Evolutionary conservation across 768 basidiomycete genomes (phyloP).

Genomic region (Arthromyces matolae): DNA sequence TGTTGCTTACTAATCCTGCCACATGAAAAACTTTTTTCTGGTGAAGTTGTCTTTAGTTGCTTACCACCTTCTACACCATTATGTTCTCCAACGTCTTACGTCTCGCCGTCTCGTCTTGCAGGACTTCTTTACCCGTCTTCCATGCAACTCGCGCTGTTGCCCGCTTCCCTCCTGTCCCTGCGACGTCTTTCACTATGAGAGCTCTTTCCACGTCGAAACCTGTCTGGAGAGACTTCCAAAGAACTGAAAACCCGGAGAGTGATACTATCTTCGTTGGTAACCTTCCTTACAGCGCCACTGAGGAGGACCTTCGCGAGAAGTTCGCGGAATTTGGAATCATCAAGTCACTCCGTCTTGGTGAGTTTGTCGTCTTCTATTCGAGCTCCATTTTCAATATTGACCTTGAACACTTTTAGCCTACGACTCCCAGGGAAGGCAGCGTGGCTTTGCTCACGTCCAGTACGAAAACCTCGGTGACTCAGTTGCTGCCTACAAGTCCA

Average conservation of each 20-base stretch:
- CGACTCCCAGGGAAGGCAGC: conserved; percentile 33
- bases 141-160: conserved; percentile 1
- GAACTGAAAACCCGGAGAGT: conserved; percentile 2
- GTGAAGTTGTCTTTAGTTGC: not conserved
- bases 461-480: conserved; percentile 37
- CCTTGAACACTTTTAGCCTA: not conserved
- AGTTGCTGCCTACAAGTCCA: conserved; percentile 30
- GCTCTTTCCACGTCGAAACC: conserved; percentile 19
- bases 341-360: conserved; percentile 35
- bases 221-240: not conserved
- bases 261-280: conserved; percentile 46
- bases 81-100: conserved; percentile 39
- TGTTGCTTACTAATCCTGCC: too few species aligned
- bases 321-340: conserved; percentile 44
- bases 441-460: conserved; percentile 46
- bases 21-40: conserved; percentile 8
- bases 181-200: conserved; percentile 7
- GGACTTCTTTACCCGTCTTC: conserved; percentile 12
- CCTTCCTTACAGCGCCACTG: conserved; percentile 45
- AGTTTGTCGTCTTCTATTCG: conserved; percentile 13
- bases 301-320: conserved; percentile 35
- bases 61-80: conserved; percentile 11
- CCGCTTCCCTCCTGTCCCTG: conserved; percentile 1
- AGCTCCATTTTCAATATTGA: not conserved
- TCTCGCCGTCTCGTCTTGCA: conserved; percentile 25